phyloP scores from a whole-genome alignment of 2,329 filamentous ascomycete genomes.

The Bimuria novae-zelandiae region DNA sequence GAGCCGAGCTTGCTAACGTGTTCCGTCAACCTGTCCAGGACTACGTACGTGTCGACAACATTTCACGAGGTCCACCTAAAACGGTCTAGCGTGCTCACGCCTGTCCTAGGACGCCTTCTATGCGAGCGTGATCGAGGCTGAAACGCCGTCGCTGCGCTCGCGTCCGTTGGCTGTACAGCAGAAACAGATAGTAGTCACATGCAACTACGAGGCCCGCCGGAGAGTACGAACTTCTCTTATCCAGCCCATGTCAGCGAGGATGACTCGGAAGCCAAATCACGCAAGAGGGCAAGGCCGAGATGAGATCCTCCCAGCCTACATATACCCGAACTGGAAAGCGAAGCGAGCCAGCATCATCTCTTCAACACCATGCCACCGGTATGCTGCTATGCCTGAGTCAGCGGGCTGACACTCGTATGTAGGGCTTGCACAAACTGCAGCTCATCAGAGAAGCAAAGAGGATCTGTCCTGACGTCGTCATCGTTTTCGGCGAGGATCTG shows the following conservation, averaged over 20 bases:
- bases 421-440: conserved; percentile 77
- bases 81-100: conserved; percentile 21
- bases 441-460: conserved; percentile 79
- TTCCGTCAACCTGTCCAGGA: conserved; percentile 30
- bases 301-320: background rate
- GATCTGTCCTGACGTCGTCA: conserved; percentile 78
- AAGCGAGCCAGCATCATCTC: conserved; percentile 1
- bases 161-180: conserved; percentile 84
- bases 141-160: conserved; percentile 72
- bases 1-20: conserved; percentile 29
- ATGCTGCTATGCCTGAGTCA: conserved; percentile 11
- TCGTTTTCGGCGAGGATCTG: conserved; percentile 78
- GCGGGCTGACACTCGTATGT: conserved; percentile 30
- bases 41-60: conserved; percentile 34
- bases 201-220: conserved; percentile 85
- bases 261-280: too few species aligned
- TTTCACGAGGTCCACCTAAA: conserved; percentile 12
- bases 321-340: background rate
- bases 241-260: too few species aligned
- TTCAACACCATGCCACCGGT: background rate
- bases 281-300: background rate
- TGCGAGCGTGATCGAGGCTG: conserved; percentile 84
- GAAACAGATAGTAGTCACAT: conserved; percentile 74
- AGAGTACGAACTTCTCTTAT: conserved; percentile 46
- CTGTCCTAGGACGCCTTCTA: conserved; percentile 89